phyloP scores from a whole-genome alignment of 371 early-diverging fungal species.

The Mucor lusitanicus region DNA sequence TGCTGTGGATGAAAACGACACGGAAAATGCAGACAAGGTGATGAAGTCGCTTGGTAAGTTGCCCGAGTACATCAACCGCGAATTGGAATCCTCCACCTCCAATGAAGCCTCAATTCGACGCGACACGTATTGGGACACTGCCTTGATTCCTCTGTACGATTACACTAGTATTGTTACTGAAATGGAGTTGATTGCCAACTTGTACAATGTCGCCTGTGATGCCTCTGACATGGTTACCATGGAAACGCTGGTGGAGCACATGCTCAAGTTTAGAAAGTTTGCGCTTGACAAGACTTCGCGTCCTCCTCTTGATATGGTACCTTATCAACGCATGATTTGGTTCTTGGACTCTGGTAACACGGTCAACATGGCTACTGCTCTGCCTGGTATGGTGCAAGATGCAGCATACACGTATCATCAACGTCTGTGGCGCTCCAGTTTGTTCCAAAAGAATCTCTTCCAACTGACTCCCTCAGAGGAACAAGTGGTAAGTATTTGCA shows the following conservation, averaged over 20 bases:
- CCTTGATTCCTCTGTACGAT: constrained; percentile 55
- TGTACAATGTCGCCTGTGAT: constrained; percentile 29
- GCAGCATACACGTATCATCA: constrained; percentile 38
- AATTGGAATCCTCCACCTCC: constrained; percentile 18
- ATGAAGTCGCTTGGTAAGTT: constrained; percentile 56
- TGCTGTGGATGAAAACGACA: constrained; percentile 64
- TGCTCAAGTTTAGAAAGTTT: constrained; percentile 41
- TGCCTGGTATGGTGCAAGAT: constrained; percentile 48
- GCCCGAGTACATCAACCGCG: constrained; percentile 44
- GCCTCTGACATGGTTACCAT: not conserved
- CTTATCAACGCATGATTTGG: constrained; percentile 72
- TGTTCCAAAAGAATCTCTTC: constrained; percentile 31
- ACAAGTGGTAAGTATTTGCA: constrained; percentile 22
- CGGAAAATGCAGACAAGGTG: constrained; percentile 49
- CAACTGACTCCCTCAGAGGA: constrained; percentile 25
- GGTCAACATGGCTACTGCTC: constrained; percentile 16
- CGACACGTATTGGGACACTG: constrained; percentile 43
- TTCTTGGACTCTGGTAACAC: constrained; percentile 46
- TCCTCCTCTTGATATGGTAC: constrained; percentile 65
- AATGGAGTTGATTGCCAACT: constrained; percentile 53
- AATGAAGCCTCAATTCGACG: constrained; percentile 1
- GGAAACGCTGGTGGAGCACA: constrained; percentile 16
- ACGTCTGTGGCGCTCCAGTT: constrained; percentile 45
- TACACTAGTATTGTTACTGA: constrained; percentile 55
- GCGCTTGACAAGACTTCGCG: constrained; percentile 59